Conservation (phyloP, 345 rosid species). For the Cardamine occulta region DNA sequence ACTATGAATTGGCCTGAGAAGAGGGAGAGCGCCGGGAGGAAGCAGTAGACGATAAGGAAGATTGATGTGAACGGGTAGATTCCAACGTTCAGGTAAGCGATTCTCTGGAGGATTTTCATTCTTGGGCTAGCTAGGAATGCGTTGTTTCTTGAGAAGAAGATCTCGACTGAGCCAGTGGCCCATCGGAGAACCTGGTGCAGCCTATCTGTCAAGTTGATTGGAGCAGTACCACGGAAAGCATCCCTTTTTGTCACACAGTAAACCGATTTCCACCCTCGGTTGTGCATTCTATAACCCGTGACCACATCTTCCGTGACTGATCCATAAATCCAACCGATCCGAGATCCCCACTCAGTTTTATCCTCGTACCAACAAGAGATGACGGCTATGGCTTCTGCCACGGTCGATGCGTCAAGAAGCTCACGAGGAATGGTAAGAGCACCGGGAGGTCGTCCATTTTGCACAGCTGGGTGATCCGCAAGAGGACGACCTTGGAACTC, state of each 20-base stretch:
- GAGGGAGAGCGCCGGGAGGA: slow-evolving; percentile 96
- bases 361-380: slow-evolving; percentile 99
- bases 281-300: slow-evolving; percentile 98
- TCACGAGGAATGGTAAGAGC: slow-evolving; percentile 92
- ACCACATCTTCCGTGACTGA: slow-evolving; percentile 98
- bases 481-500: slow-evolving; percentile 98
- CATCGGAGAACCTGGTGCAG: slow-evolving; percentile 95
- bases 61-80: slow-evolving; percentile 95
- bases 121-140: slow-evolving; percentile 83
- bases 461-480: slow-evolving; percentile 96
- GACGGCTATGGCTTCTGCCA: slow-evolving; percentile 97
- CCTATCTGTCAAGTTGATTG: slow-evolving; percentile 94
- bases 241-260: slow-evolving; percentile 97
- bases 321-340: slow-evolving; percentile 97
- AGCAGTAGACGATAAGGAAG: slow-evolving; percentile 96
- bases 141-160: slow-evolving; percentile 94
- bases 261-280: slow-evolving; percentile 98
- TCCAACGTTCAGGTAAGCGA: slow-evolving; percentile 92
- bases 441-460: slow-evolving; percentile 91
- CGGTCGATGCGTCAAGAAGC: slow-evolving; percentile 94
- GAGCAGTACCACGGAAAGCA: slow-evolving; percentile 97
- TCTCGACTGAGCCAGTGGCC: slow-evolving; percentile 99
- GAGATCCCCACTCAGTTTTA: slow-evolving; percentile 95
- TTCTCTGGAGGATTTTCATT: slow-evolving; percentile 90
- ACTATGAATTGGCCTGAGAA: slow-evolving; percentile 98